Base-by-base conservation (phyloP, 331 rosid species). In the Acacia pycnantha region DNA sequence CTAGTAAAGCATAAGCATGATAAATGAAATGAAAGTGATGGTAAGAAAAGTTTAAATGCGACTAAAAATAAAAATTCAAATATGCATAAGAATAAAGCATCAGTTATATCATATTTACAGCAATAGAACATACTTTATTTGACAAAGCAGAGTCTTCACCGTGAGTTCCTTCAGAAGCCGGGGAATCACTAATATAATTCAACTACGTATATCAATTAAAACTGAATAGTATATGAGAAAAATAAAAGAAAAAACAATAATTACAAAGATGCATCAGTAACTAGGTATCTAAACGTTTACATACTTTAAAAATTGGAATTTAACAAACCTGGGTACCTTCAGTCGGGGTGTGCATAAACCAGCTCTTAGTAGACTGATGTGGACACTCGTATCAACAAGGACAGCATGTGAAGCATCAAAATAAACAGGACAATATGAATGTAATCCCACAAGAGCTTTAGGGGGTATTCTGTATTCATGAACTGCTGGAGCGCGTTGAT, bases 391-490 rank as follows among this genome's bases (percentile, higher is more conserved):
- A 83, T 95, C 98, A 71, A 95, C 87, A 80, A 93, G 92, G 81
- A 91, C 97, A 26, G 98, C 84, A 86, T 95, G 98, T 50, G 88
- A 90, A 76, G 93, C 90, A 84, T 95, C 98, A 85, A 95, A 95
- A 87, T 93, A 87, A 76, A 95, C 86, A 81, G 98, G 98, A 81
- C 97, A 93, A 74, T 95, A 95, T 41, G 98, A 90, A 91, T 95
- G 98, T 83, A 95, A 84, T 82, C 98, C 98, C 84, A 84, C 43
- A 62, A 95, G 97, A 81, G 97, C 95, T 89, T 93, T 95, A 40
- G 97, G 94, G 70, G 97, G 98, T 77, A 95, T 93, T 44, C 91
- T 88, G 74, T 89, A 95, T 85, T 95, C 97, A 87, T 95, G 98
- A 78, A 87, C 91, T 33, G 98, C 91, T 37, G 88, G 91, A 82